phyloP scores from a whole-genome alignment of 139 green algal genomes.

The Picochlorum sp. region DNA sequence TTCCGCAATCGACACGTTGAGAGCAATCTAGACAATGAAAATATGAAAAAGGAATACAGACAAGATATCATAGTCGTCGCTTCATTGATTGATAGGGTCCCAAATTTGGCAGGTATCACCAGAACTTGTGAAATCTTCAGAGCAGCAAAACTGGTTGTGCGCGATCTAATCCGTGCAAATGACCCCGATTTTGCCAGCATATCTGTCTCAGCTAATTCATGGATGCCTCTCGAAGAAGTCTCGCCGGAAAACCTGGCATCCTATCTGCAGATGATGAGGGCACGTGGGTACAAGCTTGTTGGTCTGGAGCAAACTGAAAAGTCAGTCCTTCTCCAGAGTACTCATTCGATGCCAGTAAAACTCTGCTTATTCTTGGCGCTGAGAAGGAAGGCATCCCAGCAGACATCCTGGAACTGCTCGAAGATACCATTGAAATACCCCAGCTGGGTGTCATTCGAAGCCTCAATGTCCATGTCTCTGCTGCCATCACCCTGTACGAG shows the following conservation, averaged over 20 bases:
- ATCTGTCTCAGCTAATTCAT: slow-evolving; percentile 83
- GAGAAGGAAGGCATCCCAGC: slow-evolving; percentile 79
- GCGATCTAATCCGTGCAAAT: slow-evolving; percentile 45
- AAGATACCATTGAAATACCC: slow-evolving; percentile 85
- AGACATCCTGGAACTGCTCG: slow-evolving; percentile 51
- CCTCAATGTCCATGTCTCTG: slow-evolving; percentile 89
- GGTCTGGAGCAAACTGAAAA: slow-evolving; percentile 86
- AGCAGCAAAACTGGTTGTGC: slow-evolving; percentile 62
- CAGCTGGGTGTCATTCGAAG: slow-evolving; percentile 80
- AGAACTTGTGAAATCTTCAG: slow-evolving; percentile 78
- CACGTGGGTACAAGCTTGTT: slow-evolving; percentile 64
- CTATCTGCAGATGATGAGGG: slow-evolving; percentile 53
- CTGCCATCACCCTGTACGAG: slow-evolving; percentile 76
- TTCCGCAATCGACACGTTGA: slow-evolving; percentile 11
- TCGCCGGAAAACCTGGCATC: slow-evolving; percentile 33
- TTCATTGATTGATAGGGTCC: slow-evolving; percentile 72
- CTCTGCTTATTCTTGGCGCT: slow-evolving; percentile 73
- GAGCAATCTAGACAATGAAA: background rate
- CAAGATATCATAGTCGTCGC: slow-evolving; percentile 86
- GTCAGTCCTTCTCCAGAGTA: slow-evolving; percentile 35
- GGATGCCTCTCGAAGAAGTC: slow-evolving; percentile 77
- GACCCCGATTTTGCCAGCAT: slow-evolving; percentile 58
- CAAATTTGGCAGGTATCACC: slow-evolving; percentile 84
- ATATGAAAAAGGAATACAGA: background rate
- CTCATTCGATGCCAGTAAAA: slow-evolving; percentile 37